Evolutionary conservation across 2,329 filamentous ascomycete genomes (phyloP).

Genomic region (Tolypocladium ovalisporum): DNA sequence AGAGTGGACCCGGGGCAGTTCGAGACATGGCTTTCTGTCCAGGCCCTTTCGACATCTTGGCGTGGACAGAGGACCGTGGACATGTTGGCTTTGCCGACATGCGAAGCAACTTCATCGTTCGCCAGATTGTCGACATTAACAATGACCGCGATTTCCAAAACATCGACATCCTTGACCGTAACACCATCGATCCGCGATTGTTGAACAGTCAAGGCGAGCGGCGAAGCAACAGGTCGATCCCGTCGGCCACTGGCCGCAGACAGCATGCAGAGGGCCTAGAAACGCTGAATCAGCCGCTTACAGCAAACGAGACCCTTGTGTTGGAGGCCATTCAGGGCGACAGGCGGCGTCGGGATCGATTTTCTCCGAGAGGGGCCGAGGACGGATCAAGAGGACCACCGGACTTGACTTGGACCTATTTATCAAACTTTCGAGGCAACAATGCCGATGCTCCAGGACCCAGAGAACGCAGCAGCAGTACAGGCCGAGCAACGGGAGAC

Average conservation of each 20-base stretch:
- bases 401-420: conserved; percentile 9
- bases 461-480: conserved; percentile 23
- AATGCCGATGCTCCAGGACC: conserved; percentile 15
- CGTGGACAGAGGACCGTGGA: conserved; percentile 86
- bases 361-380: conserved; percentile 15
- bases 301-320: conserved; percentile 42
- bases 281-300: conserved; percentile 38
- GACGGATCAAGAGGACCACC: conserved; percentile 9
- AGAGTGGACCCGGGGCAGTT: conserved; percentile 64
- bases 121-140: conserved; percentile 59
- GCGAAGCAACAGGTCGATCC: conserved; percentile 13
- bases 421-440: conserved; percentile 8
- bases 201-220: conserved; percentile 35
- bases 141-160: conserved; percentile 45
- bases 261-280: conserved; percentile 23
- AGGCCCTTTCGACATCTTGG: conserved; percentile 77
- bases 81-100: conserved; percentile 65
- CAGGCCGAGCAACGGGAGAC: conserved; percentile 27
- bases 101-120: conserved; percentile 52
- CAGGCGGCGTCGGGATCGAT: conserved; percentile 37
- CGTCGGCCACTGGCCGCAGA: conserved; percentile 2
- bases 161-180: conserved; percentile 44
- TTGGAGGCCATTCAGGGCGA: conserved; percentile 45
- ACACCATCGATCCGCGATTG: conserved; percentile 41
- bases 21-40: conserved; percentile 89